Conservation (phyloP, 2,329 filamentous ascomycete species). For the Aspergillaceae sp. region DNA sequence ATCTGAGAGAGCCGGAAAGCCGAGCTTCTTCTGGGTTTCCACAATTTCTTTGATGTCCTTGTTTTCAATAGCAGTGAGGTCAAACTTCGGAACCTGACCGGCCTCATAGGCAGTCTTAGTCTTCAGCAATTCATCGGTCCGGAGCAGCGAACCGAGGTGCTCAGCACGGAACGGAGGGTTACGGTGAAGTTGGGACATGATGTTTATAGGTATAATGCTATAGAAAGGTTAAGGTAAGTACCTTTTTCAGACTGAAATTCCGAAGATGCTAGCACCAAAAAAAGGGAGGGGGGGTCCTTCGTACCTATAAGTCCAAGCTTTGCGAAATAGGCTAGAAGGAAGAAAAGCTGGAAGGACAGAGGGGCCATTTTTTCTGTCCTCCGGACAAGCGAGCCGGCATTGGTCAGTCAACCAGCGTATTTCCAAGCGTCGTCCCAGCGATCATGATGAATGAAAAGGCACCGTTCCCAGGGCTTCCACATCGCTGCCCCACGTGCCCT, state of each 20-base stretch:
- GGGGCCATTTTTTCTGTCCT: no score
- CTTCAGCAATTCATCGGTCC: slow-evolving; percentile 53
- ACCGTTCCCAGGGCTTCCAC: neutral
- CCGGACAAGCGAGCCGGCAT: no score
- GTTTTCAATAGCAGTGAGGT: slow-evolving; percentile 55
- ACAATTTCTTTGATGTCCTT: slow-evolving; percentile 58
- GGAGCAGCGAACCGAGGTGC: slow-evolving; percentile 63
- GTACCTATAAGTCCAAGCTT: neutral
- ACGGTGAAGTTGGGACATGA: slow-evolving; percentile 27
- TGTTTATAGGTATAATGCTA: slow-evolving; percentile 1
- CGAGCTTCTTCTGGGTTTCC: slow-evolving; percentile 54
- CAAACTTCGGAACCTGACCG: slow-evolving; percentile 45
- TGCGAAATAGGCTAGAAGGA: no score
- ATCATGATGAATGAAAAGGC: neutral
- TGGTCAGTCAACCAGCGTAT: no score
- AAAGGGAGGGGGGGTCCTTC: neutral
- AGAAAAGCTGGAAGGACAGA: no score
- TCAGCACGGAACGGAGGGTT: slow-evolving; percentile 61
- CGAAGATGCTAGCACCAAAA: neutral
- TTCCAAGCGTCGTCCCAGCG: neutral
- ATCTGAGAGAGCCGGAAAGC: slow-evolving; percentile 56
- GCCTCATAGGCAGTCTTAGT: slow-evolving; percentile 51
- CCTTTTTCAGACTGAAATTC: neutral
- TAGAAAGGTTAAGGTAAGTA: no score
- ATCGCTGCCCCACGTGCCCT: neutral